phyloP scores from a whole-genome alignment of 257 asterid genomes.

The Solanum sitiens region DNA sequence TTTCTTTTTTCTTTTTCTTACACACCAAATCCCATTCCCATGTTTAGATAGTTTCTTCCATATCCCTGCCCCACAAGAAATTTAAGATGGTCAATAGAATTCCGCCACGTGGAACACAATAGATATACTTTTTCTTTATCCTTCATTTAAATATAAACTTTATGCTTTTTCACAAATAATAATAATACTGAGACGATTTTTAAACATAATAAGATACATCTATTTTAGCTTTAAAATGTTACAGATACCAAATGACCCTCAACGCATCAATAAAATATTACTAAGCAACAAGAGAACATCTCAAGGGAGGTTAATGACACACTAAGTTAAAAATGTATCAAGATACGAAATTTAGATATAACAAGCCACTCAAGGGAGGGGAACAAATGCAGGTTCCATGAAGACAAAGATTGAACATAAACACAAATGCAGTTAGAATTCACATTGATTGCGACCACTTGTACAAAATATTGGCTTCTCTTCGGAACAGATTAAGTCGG shows the following conservation, averaged over 20 bases:
- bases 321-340: too few species aligned
- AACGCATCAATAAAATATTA: too few species aligned
- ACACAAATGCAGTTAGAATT: not conserved
- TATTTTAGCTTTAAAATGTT: not conserved
- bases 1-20: not conserved
- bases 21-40: not conserved
- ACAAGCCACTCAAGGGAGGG: too few species aligned
- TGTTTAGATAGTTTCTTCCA: not conserved
- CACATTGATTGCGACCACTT: not conserved
- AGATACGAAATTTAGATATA: too few species aligned
- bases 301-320: too few species aligned
- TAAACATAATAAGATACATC: too few species aligned
- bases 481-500: not conserved
- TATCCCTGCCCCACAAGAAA: not conserved
- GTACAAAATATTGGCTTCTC: not conserved
- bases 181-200: not conserved
- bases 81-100: not conserved
- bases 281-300: not conserved
- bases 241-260: not conserved
- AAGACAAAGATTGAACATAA: not conserved
- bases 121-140: not conserved
- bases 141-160: not conserved
- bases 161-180: not conserved
- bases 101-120: not conserved
- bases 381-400: not conserved